Evolutionary conservation across 2,329 filamentous ascomycete genomes (phyloP).

Genomic region (Trichophyton verrucosum): DNA sequence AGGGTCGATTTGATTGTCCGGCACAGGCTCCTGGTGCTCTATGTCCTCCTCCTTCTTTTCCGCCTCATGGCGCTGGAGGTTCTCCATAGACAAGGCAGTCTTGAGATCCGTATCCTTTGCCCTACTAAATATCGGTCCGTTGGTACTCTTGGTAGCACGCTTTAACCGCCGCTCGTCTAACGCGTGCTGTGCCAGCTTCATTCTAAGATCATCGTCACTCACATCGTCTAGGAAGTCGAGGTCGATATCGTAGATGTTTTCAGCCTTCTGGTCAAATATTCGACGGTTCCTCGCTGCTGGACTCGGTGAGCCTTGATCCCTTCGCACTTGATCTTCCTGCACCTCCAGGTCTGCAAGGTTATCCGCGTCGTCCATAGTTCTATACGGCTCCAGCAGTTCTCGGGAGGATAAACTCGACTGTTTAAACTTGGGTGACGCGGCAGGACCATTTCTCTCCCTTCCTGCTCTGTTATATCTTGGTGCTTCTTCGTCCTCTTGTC

Average conservation of each 20-base stretch:
- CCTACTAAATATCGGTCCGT: conserved; percentile 29
- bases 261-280: background rate
- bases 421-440: conserved; percentile 23
- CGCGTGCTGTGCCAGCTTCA: conserved; percentile 24
- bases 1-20: conserved; percentile 19
- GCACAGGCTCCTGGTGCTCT: conserved; percentile 3
- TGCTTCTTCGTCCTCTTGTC: conserved; percentile 17
- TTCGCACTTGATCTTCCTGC: conserved; percentile 9
- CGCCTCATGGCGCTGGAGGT: conserved; percentile 26
- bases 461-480: conserved; percentile 13
- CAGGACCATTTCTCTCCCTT: conserved; percentile 16
- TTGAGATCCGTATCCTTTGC: conserved; percentile 21
- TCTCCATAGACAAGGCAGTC: conserved; percentile 24
- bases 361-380: conserved; percentile 28
- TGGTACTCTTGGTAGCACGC: conserved; percentile 27
- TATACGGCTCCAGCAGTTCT: conserved; percentile 29
- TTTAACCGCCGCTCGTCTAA: conserved; percentile 29
- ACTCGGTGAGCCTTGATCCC: conserved; percentile 17
- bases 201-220: conserved; percentile 24
- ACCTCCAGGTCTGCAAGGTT: conserved; percentile 24
- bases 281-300: conserved; percentile 15
- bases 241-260: conserved; percentile 17
- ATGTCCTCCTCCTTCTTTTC: conserved; percentile 16
- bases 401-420: conserved; percentile 25
- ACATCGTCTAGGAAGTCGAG: conserved; percentile 25